Evolutionary conservation across 2,329 filamentous ascomycete species (phyloP), one percentile per base, ranked within the genome.

Genomic region (Sclerotinia nivalis): DNA sequence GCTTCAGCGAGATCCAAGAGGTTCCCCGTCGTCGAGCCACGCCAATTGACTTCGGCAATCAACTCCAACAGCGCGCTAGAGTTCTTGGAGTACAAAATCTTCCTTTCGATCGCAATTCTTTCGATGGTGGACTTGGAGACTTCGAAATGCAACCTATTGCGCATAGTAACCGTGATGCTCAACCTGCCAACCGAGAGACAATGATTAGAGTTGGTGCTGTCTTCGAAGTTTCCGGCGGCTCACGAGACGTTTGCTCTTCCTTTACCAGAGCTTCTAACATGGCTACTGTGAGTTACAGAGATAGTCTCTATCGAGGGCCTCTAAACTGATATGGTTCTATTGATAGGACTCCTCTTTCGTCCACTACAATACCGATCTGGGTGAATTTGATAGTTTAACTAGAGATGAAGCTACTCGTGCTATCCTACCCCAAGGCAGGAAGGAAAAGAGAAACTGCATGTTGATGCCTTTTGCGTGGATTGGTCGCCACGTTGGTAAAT

Each of bases 171-270:
- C n/a, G 13, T 61, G 20, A 9, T 25, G 37, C 8, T 28, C 25
- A 34, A 61, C 9, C n/a, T 43, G 9, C n/a, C n/a, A 22, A 28
- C 15, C 47, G 34, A 43, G n/a, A 52, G 5, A 13, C 61, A 6
- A 40, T 52, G 47, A 65, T 65, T n/a, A 65, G 13, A 12, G 61
- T 65, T 9, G 61, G 61, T 22, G 61, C 61, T 7, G 22, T 65
- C 0, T 65, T 65, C 0, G 22, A 65, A 12, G 22, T 62, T n/a
- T 34, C 34, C 12, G 6, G 34, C 31, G 37, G 15, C 22, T 34
- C 55, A 7, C 37, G 31, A 20, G 55, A 62, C 15, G 12, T 34
- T 49, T 18, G 28, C 12, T n/a, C 43, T 47, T 45, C 28, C 8
- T 31, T 34, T 62, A 13, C 60, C 60, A 50, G 60, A 62, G 60